Percentiles rank a stretch among this genome's conserved stretches.
phyloP scores from a whole-genome alignment of 805 yeast genomes.

The Candida ascalaphidarum region DNA sequence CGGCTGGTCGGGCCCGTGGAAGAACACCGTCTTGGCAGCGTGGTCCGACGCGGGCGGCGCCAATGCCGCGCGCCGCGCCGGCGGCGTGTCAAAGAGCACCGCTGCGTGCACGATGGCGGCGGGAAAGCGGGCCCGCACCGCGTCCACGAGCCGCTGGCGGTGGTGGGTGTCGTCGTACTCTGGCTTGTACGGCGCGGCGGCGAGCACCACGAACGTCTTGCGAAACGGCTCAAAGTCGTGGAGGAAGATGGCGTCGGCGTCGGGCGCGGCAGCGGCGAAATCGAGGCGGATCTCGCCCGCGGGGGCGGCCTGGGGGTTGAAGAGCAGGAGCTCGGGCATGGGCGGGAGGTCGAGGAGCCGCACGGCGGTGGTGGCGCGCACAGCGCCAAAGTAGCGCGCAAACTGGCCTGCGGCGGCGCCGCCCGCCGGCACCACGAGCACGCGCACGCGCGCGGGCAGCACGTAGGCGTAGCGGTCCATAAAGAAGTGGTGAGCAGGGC shows the following conservation, averaged over 20 bases:
- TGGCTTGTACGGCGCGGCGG: conserved; percentile 25
- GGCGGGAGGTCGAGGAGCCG: conserved; percentile 72
- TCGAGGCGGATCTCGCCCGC: conserved; percentile 63
- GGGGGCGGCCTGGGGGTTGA: conserved; percentile 84
- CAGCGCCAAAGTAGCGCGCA: conserved; percentile 28
- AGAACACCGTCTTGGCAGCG: conserved; percentile 10
- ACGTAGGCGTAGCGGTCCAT: conserved; percentile 36
- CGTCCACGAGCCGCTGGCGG: conserved; percentile 20
- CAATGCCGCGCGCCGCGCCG: conserved; percentile 4
- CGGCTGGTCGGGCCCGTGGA: conserved; percentile 17
- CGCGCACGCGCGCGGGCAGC: conserved; percentile 58
- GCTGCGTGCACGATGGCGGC: conserved; percentile 46
- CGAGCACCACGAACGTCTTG: conserved; percentile 58
- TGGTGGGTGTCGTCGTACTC: conserved; percentile 3
- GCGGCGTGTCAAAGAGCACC: conserved; percentile 46
- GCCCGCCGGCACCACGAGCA: conserved; percentile 63
- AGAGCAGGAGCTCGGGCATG: conserved; percentile 34
- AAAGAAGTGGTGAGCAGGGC: too few species aligned
- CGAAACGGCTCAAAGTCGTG: conserved; percentile 89
- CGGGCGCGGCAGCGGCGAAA: conserved; percentile 37
- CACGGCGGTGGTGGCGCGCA: conserved; percentile 51
- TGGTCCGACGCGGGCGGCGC: conserved; percentile 10
- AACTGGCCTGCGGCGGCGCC: conserved; percentile 35
- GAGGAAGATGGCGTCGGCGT: conserved; percentile 54
- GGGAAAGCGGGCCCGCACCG: conserved; percentile 41